Percentiles rank a stretch among this genome's conserved stretches.
Conservation (phyloP, 768 basidiomycete species). For the Tulasnella sp. region DNA sequence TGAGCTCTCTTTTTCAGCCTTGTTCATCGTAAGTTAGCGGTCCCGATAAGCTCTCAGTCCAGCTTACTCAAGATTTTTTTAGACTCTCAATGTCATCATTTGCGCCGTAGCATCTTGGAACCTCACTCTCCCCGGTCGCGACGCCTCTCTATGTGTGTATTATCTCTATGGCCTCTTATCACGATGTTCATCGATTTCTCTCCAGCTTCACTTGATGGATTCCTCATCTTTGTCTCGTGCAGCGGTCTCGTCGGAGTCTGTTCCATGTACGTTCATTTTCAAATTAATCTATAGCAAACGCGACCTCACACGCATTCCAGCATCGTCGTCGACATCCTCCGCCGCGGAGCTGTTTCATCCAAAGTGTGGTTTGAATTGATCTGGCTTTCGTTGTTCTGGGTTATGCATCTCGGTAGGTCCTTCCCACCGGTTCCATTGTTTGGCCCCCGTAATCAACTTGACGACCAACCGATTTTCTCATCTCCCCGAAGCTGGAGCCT, state of each 20-base stretch:
- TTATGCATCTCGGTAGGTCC: slow-evolving; percentile 6
- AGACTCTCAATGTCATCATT: slow-evolving; percentile 11
- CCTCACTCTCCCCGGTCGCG: neutral
- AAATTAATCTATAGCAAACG: neutral
- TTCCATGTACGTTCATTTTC: slow-evolving; percentile 7
- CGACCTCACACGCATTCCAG: neutral
- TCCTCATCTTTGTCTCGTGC: slow-evolving; percentile 9
- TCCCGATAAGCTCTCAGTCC: neutral
- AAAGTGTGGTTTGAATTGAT: slow-evolving; percentile 11
- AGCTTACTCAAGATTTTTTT: neutral
- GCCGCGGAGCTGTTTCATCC: slow-evolving; percentile 10
- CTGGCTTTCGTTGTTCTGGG: slow-evolving; percentile 9
- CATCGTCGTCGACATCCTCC: slow-evolving; percentile 10
- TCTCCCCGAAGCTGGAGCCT: slow-evolving; percentile 4
- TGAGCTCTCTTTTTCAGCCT: neutral
- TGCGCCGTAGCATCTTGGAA: slow-evolving; percentile 1
- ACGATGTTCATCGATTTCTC: neutral
- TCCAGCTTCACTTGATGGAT: slow-evolving; percentile 5
- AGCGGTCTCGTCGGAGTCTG: slow-evolving; percentile 9
- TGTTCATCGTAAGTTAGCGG: slow-evolving; percentile 3
- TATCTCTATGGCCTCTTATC: neutral
- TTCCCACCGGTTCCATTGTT: neutral
- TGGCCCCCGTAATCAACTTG: neutral
- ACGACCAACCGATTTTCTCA: neutral
- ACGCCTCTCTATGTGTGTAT: slow-evolving; percentile 1